Conservation (phyloP, 2,329 filamentous ascomycete genomes). For the Proliferodiscus dingleyae region DNA sequence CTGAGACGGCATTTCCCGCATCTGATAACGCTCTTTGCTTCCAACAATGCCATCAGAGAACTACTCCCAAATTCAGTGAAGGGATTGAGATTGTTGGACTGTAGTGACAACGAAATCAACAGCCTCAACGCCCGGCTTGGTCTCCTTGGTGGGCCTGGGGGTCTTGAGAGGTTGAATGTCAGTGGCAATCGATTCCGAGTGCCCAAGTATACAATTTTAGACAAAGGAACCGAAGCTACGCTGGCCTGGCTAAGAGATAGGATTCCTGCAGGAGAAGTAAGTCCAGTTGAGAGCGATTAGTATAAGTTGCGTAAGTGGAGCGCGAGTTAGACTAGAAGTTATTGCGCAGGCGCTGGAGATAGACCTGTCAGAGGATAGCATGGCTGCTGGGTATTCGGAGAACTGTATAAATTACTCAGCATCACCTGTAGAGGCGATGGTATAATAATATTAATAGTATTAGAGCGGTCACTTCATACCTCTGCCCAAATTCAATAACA, state of each 20-base stretch:
- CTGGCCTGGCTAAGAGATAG: slow-evolving; percentile 75
- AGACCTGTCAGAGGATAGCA: not conserved
- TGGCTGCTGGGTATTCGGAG: slow-evolving; percentile 2
- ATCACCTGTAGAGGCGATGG: slow-evolving; percentile 3
- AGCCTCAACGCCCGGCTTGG: slow-evolving; percentile 76
- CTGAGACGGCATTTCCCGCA: slow-evolving; percentile 65
- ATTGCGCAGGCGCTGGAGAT: not conserved
- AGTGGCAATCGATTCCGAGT: slow-evolving; percentile 84
- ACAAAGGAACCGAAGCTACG: slow-evolving; percentile 81
- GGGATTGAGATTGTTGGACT: slow-evolving; percentile 72
- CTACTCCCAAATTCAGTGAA: slow-evolving; percentile 68
- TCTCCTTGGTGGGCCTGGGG: slow-evolving; percentile 58
- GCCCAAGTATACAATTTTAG: slow-evolving; percentile 75
- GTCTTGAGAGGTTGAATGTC: slow-evolving; percentile 66
- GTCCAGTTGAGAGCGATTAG: slow-evolving; percentile 23
- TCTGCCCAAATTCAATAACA: too few species aligned
- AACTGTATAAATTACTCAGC: slow-evolving; percentile 5
- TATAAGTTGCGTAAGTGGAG: not conserved
- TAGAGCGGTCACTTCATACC: not conserved
- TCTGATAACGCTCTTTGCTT: slow-evolving; percentile 65
- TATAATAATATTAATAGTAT: slow-evolving; percentile 6
- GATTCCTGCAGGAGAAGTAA: slow-evolving; percentile 51
- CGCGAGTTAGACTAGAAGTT: slow-evolving; percentile 2
- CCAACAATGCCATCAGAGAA: slow-evolving; percentile 74
- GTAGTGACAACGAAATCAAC: slow-evolving; percentile 81